phyloP scores from a whole-genome alignment of 305 asterid genomes.

The Ilex paraguariensis region DNA sequence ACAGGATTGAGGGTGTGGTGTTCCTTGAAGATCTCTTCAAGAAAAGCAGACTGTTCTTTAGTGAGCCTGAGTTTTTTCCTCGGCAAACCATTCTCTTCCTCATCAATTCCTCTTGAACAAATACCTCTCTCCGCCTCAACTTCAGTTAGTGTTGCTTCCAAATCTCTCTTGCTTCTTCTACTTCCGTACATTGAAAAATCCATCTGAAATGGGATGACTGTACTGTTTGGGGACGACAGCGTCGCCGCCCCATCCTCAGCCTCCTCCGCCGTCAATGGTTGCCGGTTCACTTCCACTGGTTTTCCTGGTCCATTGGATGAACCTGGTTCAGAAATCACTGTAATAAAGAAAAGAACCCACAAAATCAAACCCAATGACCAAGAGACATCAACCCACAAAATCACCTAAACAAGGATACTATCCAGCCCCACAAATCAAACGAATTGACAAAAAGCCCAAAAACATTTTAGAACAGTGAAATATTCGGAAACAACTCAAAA shows the following conservation, averaged over 20 bases:
- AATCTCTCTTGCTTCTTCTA: constrained; percentile 35
- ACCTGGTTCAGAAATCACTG: constrained; percentile 37
- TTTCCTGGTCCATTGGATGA: constrained; percentile 14
- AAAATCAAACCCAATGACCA: neutral
- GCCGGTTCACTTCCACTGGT: constrained; percentile 25
- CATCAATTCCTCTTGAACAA: constrained; percentile 56
- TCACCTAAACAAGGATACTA: no score
- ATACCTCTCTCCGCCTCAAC: constrained; percentile 28
- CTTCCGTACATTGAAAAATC: constrained; percentile 40
- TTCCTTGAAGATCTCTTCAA: constrained; percentile 81
- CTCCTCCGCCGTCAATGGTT: constrained; percentile 23
- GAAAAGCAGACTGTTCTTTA: constrained; percentile 77
- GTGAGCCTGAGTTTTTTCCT: constrained; percentile 68
- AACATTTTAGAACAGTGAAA: no score
- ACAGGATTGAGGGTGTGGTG: constrained; percentile 82
- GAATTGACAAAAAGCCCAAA: no score
- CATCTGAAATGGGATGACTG: constrained; percentile 55
- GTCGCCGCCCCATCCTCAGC: constrained; percentile 25
- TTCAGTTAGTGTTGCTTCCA: constrained; percentile 20
- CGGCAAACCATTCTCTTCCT: constrained; percentile 48
- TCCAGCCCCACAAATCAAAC: no score
- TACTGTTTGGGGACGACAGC: constrained; percentile 50
- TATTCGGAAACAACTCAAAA: no score
- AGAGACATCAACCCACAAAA: neutral
- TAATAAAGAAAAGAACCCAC: neutral